phyloP scores from a whole-genome alignment of 2,329 filamentous ascomycete genomes.

The Juglanconis juglandina region DNA sequence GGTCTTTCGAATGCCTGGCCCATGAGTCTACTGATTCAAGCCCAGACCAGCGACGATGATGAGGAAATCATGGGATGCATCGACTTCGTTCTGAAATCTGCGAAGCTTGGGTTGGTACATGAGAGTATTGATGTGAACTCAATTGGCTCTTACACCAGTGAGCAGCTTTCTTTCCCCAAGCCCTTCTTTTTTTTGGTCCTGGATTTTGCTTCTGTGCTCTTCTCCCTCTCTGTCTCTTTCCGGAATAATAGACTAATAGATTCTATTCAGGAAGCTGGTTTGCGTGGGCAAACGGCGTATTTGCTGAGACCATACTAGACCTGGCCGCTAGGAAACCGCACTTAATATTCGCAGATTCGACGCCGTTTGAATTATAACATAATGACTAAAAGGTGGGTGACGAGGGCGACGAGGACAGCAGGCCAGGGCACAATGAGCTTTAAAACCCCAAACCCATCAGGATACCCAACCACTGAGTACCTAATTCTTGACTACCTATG shows the following conservation, averaged over 20 bases:
- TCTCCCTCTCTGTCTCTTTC: no score
- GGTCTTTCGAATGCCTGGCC: constrained; percentile 93
- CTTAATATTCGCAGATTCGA: constrained; percentile 55
- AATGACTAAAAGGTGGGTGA: neutral
- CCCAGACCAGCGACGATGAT: constrained; percentile 82
- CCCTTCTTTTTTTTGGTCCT: no score
- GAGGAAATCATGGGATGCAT: constrained; percentile 75
- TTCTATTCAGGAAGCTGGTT: constrained; percentile 68
- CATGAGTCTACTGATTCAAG: constrained; percentile 89
- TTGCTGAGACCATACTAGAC: constrained; percentile 87
- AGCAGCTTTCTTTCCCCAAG: constrained; percentile 26
- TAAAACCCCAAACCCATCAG: neutral
- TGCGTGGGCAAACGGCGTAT: constrained; percentile 80
- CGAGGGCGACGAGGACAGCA: neutral
- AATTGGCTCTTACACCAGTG: constrained; percentile 66
- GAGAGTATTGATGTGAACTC: constrained; percentile 84
- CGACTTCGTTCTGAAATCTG: constrained; percentile 69
- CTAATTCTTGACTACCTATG: neutral
- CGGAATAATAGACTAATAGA: constrained; percentile 15
- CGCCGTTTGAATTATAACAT: constrained; percentile 23
- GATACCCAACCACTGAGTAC: neutral
- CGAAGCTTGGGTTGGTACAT: constrained; percentile 77
- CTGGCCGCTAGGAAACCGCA: constrained; percentile 85
- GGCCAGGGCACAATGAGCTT: neutral
- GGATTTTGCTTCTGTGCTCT: no score